Conservation (phyloP, 1,284 basidiomycete genomes). For the Termitomyces sp. region DNA sequence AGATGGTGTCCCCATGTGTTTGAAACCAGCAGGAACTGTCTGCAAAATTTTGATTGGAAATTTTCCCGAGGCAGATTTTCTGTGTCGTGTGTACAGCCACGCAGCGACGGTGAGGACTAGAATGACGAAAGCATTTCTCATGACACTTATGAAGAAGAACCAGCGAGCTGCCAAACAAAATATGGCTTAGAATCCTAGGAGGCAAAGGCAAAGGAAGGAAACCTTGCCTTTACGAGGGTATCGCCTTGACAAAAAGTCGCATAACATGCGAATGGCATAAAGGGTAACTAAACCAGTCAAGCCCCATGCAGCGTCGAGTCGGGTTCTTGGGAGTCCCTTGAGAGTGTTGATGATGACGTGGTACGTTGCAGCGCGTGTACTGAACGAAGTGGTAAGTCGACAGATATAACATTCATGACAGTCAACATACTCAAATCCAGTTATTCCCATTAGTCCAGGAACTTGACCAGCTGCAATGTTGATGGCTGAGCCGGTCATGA, state of each 20-base stretch:
- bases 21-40: conserved; percentile 79
- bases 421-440: conserved; percentile 67
- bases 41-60: conserved; percentile 86
- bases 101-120: conserved; percentile 81
- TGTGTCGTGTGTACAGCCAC: conserved; percentile 76
- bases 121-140: conserved; percentile 86
- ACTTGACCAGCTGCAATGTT: conserved; percentile 84
- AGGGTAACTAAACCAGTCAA: conserved; percentile 71
- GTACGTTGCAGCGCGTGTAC: conserved; percentile 83
- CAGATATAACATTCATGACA: neutral
- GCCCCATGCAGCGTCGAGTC: conserved; percentile 88
- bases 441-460: conserved; percentile 81
- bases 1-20: conserved; percentile 70
- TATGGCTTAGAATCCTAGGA: neutral
- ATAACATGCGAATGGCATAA: conserved; percentile 71
- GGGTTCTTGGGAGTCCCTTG: conserved; percentile 71
- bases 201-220: neutral
- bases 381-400: conserved; percentile 26
- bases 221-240: conserved; percentile 65
- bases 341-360: conserved; percentile 89
- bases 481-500: conserved; percentile 89
- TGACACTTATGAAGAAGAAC: conserved; percentile 82
- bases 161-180: conserved; percentile 45
- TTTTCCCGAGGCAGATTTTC: conserved; percentile 48
- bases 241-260: conserved; percentile 52